Conservation (phyloP, 345 rosid species). For the Lagerstroemia speciosa region DNA sequence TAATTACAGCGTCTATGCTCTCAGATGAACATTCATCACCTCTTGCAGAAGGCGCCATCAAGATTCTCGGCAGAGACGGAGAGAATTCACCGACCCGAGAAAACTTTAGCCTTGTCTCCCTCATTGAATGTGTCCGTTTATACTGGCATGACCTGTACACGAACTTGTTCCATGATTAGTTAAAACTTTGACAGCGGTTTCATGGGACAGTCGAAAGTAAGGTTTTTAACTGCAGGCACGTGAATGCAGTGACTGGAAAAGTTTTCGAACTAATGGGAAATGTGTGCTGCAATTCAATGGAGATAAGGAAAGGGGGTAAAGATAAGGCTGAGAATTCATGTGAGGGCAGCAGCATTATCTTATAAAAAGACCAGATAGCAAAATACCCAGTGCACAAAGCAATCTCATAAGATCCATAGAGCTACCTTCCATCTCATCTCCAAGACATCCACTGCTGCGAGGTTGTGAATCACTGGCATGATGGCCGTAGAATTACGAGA, state of each 20-base stretch:
- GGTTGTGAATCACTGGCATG: constrained; percentile 11
- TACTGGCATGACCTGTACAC: neutral
- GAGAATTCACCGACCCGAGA: too few species aligned
- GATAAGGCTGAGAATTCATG: constrained; percentile 32
- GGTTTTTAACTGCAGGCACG: constrained; percentile 32
- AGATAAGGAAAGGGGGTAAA: constrained; percentile 25
- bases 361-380: constrained; percentile 18
- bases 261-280: neutral
- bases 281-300: constrained; percentile 2
- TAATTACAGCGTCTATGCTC: neutral
- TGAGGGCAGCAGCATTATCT: constrained; percentile 8
- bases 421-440: constrained; percentile 12
- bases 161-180: too few species aligned
- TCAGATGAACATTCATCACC: neutral
- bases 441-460: constrained; percentile 16
- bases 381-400: constrained; percentile 6
- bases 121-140: too few species aligned
- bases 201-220: constrained; percentile 19
- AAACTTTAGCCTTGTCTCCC: too few species aligned
- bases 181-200: neutral
- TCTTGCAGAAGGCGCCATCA: neutral
- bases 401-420: constrained; percentile 11
- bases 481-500: constrained; percentile 6
- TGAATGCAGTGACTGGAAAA: constrained; percentile 30
- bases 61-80: neutral